Evolutionary conservation across 177 flowering plant species (phyloP).

Genomic region (Vitis hybrid): DNA sequence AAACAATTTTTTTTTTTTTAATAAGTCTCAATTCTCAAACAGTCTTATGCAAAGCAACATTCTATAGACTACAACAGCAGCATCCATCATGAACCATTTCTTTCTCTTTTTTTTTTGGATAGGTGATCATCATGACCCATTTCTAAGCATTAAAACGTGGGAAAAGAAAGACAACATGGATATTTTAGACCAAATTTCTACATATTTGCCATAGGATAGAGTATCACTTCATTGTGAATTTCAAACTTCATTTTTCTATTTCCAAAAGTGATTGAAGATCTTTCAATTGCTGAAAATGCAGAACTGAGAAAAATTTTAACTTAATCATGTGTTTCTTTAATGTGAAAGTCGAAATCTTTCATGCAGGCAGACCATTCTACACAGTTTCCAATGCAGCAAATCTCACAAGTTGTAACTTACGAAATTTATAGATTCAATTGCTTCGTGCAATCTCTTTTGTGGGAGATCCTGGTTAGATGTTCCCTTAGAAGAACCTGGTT

Average conservation of each 20-base stretch:
- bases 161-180: neutral
- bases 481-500: conserved; percentile 39
- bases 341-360: no score
- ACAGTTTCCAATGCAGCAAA: neutral
- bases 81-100: neutral
- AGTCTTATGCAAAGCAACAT: no score
- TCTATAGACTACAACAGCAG: neutral
- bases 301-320: neutral
- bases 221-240: no score
- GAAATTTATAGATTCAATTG: conserved; percentile 17
- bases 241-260: no score
- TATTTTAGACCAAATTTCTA: neutral
- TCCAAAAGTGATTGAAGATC: no score
- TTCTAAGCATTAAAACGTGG: neutral
- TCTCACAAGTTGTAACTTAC: neutral
- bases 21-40: no score
- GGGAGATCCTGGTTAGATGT: conserved; percentile 22
- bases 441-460: conserved; percentile 35
- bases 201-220: neutral
- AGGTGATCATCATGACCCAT: neutral
- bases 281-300: no score
- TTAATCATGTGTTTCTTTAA: neutral
- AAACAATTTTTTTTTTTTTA: no score
- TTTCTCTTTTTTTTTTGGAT: no score
- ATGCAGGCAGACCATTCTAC: no score